These are phyloP conservation scores for Trichaptum fuscoviolaceum DNA, from an alignment of 768 basidiomycete genomes.

Conservation along the genomic window DNA sequence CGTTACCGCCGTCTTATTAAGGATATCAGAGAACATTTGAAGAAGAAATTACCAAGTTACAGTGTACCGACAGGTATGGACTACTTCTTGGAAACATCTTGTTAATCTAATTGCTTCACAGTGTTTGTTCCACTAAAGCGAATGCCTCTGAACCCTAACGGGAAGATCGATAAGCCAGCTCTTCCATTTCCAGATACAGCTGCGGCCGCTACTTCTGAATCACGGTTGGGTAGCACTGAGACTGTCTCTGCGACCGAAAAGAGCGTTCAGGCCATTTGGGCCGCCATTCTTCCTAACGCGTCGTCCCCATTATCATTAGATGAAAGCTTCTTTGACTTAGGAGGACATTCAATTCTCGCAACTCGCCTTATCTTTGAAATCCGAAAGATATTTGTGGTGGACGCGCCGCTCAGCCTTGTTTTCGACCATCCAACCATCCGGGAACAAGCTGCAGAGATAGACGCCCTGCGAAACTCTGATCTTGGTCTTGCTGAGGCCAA, in stretches of 20 bases:
- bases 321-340: constrained; percentile 97
- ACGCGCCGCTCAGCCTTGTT: constrained; percentile 86
- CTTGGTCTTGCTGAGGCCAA: constrained; percentile 54
- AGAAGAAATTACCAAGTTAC: constrained; percentile 94
- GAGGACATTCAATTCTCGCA: constrained; percentile 97
- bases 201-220: constrained; percentile 41
- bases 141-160: constrained; percentile 98
- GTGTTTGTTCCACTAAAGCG: constrained; percentile 92
- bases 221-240: constrained; percentile 30
- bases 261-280: constrained; percentile 82
- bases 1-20: constrained; percentile 86
- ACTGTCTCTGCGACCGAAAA: constrained; percentile 66
- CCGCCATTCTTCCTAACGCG: constrained; percentile 69
- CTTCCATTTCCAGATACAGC: constrained; percentile 98
- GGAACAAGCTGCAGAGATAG: constrained; percentile 72
- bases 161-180: constrained; percentile 97
- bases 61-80: constrained; percentile 84
- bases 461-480: constrained; percentile 70
- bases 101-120: constrained; percentile 23
- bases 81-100: constrained; percentile 5
- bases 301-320: constrained; percentile 76
- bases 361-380: constrained; percentile 97
- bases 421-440: constrained; percentile 87
- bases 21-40: constrained; percentile 90
- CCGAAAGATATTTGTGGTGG: constrained; percentile 83